Base-by-base conservation (phyloP, 208 protist genomes). In the Leishmania tarentolae region DNA sequence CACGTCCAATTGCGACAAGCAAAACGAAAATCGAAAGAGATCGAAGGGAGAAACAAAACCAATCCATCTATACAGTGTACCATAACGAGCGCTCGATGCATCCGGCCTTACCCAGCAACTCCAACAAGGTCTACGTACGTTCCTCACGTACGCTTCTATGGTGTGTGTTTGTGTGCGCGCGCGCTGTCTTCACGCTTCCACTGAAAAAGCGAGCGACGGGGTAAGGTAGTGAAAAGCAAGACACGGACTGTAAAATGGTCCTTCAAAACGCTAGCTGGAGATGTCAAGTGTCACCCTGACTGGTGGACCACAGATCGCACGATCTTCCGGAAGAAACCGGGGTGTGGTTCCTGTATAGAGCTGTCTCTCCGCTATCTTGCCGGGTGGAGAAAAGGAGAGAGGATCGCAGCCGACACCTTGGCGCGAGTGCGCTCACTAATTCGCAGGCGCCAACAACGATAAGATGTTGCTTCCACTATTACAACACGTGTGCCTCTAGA, bases 81-180 rank as follows among this genome's bases (percentile, higher is more conserved):
- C 46, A 35, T 4, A 65, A 28, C 74, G 31, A 63, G 28, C 52
- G 74, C 74, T 31, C 74, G 24, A 46, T 42, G 57, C 24, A 31
- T 28, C 35, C 40, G 37, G 37, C 9, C 24, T 19, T 47, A 53
- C 28, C 24, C 44, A 31, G 19, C n/a, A 28, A 73, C 69, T 73
- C 31, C 44, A 73, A 37, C 9, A 13, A 50, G 69, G 72, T 50
- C 59, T 17, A 19, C 31, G 35, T 50, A 35, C 72, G 3, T 46
- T 47, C 40, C 15, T 37, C 50, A 66, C 59, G 24, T 72, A 46
- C 42, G 42, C 79, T 77, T 82, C 79, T 76, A 82, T 73, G 69
- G 42, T 73, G 42, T 73, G 28, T 31, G 68, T 73, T 24, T 73
- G 40, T 73, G 69, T 73, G 69, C 37, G 21, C 37, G 69, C 37